A percentile compares a stretch with the other conserved stretches of the same genome.
These are phyloP conservation scores for Arabis hirsuta DNA, from an alignment of 345 rosid genomes.

Conservation along the genomic window DNA sequence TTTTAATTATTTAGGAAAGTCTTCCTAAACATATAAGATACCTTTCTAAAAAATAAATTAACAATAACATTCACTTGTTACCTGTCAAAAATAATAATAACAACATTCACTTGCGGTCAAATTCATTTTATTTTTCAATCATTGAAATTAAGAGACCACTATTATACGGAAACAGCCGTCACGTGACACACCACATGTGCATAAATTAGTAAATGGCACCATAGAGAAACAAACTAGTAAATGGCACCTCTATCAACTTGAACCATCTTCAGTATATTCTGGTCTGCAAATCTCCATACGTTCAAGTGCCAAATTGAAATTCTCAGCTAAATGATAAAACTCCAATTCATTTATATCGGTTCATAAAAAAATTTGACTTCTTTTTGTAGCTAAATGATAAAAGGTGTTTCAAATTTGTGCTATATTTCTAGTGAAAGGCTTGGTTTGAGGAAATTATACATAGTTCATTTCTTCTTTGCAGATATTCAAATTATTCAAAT, in stretches of 20 bases:
- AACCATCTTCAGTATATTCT: too few species aligned
- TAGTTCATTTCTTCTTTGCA: background rate
- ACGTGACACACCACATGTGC: constrained; percentile 39
- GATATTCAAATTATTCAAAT: constrained; percentile 27
- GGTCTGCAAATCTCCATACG: too few species aligned
- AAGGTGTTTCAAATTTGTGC: background rate
- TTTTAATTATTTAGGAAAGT: too few species aligned
- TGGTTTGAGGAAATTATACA: background rate
- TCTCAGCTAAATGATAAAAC: too few species aligned
- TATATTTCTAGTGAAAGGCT: background rate
- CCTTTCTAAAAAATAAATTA: constrained; percentile 7
- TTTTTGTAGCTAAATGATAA: too few species aligned
- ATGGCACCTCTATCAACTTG: too few species aligned
- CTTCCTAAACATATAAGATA: too few species aligned
- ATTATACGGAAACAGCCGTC: constrained; percentile 19
- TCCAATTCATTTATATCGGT: too few species aligned
- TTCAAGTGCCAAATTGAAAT: too few species aligned
- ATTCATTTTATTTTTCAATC: background rate
- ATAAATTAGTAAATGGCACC: background rate
- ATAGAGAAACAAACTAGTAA: too few species aligned
- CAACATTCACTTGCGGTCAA: constrained; percentile 20
- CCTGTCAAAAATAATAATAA: too few species aligned
- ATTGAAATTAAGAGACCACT: background rate
- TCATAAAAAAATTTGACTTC: too few species aligned
- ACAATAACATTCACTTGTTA: background rate